Evolutionary conservation across 495 filamentous ascomycete species (phyloP).

Genomic region (Rhypophila decipiens): DNA sequence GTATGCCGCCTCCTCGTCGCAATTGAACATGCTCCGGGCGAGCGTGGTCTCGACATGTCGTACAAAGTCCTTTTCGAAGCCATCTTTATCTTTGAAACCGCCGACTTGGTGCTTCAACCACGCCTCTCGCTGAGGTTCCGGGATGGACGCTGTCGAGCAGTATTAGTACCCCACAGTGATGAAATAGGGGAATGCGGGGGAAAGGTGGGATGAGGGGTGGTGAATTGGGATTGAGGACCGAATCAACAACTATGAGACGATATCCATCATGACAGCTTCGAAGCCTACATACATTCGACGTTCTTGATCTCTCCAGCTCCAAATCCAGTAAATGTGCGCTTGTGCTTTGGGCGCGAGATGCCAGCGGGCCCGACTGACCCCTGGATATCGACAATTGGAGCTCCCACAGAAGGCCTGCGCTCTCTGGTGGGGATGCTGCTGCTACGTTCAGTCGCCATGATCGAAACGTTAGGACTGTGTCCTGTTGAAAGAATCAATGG

Average conservation of each 20-base stretch:
- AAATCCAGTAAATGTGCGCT: constrained; percentile 87
- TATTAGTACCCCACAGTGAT: constrained; percentile 20
- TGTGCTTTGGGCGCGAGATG: constrained; percentile 82
- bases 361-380: constrained; percentile 70
- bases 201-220: constrained; percentile 5
- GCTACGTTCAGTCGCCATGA: constrained; percentile 32
- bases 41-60: constrained; percentile 95
- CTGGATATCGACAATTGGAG: constrained; percentile 74
- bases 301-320: constrained; percentile 84
- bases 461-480: not conserved
- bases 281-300: constrained; percentile 58
- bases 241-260: no score
- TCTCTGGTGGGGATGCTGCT: constrained; percentile 35
- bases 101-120: constrained; percentile 73
- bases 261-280: not conserved
- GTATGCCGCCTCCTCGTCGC: constrained; percentile 92
- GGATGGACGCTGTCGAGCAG: constrained; percentile 56
- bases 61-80: constrained; percentile 70
- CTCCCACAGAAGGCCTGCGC: constrained; percentile 69
- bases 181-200: constrained; percentile 1
- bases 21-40: constrained; percentile 94
- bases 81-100: constrained; percentile 66
- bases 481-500: not conserved
- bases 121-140: constrained; percentile 78
- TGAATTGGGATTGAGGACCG: no score